phyloP scores from a whole-genome alignment of 805 yeast genomes.

The Ogataea pilisensis region DNA sequence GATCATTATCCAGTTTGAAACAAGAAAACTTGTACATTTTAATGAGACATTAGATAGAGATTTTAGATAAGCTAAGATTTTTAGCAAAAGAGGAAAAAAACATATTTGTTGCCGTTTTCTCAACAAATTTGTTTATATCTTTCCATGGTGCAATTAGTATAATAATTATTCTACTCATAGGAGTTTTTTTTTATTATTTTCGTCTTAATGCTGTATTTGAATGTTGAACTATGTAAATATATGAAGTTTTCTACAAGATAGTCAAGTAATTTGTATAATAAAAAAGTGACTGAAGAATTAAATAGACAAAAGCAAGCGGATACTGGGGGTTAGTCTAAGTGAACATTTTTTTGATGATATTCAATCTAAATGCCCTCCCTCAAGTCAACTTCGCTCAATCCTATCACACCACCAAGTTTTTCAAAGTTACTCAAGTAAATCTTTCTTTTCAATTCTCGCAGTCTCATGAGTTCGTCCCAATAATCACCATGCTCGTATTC shows the following conservation, averaged over 20 bases:
- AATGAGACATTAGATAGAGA: conserved; percentile 52
- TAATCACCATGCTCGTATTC: conserved; percentile 75
- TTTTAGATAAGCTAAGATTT: background rate
- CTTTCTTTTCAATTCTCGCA: conserved; percentile 53
- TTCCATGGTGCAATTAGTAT: no score
- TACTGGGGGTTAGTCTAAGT: background rate
- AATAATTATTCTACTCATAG: no score
- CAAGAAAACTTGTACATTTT: conserved; percentile 91
- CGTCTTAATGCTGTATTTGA: background rate
- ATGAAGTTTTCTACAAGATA: background rate
- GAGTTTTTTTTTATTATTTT: no score
- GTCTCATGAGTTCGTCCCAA: conserved; percentile 69
- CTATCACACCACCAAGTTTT: conserved; percentile 67
- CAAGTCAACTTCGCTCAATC: conserved; percentile 78
- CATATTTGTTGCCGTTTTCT: background rate
- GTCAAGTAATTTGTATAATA: background rate
- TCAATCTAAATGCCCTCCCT: conserved; percentile 41
- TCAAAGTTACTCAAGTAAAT: conserved; percentile 64
- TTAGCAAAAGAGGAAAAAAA: background rate
- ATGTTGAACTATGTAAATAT: background rate
- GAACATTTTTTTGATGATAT: no score
- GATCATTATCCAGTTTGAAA: conserved; percentile 81
- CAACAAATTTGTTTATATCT: no score
- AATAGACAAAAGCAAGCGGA: no score
- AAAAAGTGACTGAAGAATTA: no score